phyloP scores from a whole-genome alignment of 257 asterid genomes.

The Salvia rosmarinus region DNA sequence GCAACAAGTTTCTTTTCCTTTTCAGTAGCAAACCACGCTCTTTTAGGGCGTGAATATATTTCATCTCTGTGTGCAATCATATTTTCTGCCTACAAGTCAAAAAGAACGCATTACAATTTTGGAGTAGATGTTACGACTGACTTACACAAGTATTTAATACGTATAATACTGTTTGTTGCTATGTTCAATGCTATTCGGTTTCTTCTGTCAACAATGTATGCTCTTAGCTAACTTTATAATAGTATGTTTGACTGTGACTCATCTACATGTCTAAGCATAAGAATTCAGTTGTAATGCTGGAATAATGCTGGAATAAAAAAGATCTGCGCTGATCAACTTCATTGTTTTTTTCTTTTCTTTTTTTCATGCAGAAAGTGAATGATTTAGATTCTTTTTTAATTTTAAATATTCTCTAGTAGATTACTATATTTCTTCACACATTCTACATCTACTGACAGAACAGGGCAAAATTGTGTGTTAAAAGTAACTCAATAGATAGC shows the following conservation, averaged over 20 bases:
- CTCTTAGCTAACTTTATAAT: not conserved
- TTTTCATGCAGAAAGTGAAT: not conserved
- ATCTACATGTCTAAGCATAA: not conserved
- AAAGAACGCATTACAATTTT: slow-evolving; percentile 22
- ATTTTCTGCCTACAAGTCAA: slow-evolving; percentile 81
- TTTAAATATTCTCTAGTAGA: not conserved
- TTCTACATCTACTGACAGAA: not conserved
- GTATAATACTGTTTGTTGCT: not conserved
- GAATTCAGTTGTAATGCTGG: not conserved
- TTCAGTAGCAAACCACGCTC: slow-evolving; percentile 91
- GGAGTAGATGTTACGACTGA: not conserved
- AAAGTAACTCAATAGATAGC: not conserved
- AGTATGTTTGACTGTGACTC: not conserved
- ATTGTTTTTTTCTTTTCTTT: not conserved
- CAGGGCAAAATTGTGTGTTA: not conserved
- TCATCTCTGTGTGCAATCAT: slow-evolving; percentile 84
- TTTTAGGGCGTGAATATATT: slow-evolving; percentile 84
- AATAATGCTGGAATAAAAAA: not conserved
- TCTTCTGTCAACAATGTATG: not conserved
- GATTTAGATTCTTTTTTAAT: not conserved
- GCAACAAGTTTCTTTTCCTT: slow-evolving; percentile 75
- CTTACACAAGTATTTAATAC: not conserved
- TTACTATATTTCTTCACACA: not conserved
- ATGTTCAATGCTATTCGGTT: not conserved
- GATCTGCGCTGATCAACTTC: not conserved